Evolutionary conservation across 2,329 filamentous ascomycete species (phyloP), one percentile per base, ranked within the genome.

Genomic region (Aspergillus intermedius): DNA sequence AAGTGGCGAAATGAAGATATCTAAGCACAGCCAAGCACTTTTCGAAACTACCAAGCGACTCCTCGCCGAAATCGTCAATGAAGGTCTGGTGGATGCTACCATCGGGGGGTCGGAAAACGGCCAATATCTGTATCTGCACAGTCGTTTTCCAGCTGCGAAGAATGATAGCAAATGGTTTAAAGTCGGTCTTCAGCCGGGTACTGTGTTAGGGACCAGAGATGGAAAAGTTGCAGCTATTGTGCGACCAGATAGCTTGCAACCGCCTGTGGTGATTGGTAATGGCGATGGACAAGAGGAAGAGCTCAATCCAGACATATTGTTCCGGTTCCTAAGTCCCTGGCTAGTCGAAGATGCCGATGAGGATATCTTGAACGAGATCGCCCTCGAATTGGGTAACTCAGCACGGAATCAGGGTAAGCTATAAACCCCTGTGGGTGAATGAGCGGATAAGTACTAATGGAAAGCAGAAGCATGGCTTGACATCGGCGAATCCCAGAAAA

Each of bases 21-120:
- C 17, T 10, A 17, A 10, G 5, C 37, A 40, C 4, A 19, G 10
- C 37, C 39, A 46, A 32, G 50, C 46, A 21, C 41, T 19, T 4
- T 54, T 54, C 46, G 52, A 56, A 41, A 54, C 52, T 10, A 50
- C 52, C 2, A 52, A 43, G 23, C 52, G 54, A 1, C 39, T 56
- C 19, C 52, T 56, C 4, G 48, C 49, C 12, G 42, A 50, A 5
- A 15, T 54, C n/a, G 21, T 56, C 2, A 56, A 56, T 35, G 54
- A 56, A 41, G 52, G 52, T 5, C 32, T 54, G 6, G 52, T 49
- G 3, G 12, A 42, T 35, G 45, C 43, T 23, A 50, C 34, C 7
- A 10, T 49, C 32, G 42, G 10, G 39, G 42, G n/a, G 5, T 32
- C 44, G n/a, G 40, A 32, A 39, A 37, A 7, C 13, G 13, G 13